Conservation (phyloP, 345 rosid species). For the Erucastrum elatum region DNA sequence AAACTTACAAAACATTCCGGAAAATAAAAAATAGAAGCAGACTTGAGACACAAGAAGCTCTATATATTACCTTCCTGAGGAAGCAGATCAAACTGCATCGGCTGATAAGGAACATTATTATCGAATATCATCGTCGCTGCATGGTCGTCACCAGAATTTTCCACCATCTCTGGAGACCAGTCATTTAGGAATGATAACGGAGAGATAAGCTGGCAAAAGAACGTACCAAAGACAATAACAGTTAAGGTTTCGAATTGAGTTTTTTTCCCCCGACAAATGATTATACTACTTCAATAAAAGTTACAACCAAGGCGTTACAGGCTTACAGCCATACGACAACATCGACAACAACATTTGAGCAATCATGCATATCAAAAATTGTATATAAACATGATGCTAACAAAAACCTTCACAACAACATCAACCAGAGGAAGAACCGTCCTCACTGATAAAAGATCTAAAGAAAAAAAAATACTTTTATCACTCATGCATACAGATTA, state of each 20-base stretch:
- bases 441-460: background rate
- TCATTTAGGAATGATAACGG: background rate
- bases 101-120: constrained; percentile 5
- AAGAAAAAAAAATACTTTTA: background rate
- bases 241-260: background rate
- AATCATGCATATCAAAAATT: too few relatives aligned
- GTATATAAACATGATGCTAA: too few relatives aligned
- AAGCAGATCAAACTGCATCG: background rate
- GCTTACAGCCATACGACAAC: too few relatives aligned
- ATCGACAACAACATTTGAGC: too few relatives aligned
- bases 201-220: background rate
- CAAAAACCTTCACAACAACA: too few relatives aligned
- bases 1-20: background rate
- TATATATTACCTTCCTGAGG: constrained; percentile 11
- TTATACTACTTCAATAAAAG: too few relatives aligned
- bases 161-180: background rate
- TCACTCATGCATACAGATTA: background rate
- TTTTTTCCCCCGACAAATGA: background rate
- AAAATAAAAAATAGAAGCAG: background rate
- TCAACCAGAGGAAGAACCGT: too few relatives aligned
- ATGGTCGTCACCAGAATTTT: constrained; percentile 6
- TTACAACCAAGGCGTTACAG: too few relatives aligned
- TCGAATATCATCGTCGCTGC: background rate
- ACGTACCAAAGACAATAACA: background rate
- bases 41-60: background rate